A percentile compares a stretch with the other conserved stretches of the same genome.
Evolutionary conservation across 1,284 basidiomycete genomes (phyloP).

Genomic region (Chondrostereum purpureum): DNA sequence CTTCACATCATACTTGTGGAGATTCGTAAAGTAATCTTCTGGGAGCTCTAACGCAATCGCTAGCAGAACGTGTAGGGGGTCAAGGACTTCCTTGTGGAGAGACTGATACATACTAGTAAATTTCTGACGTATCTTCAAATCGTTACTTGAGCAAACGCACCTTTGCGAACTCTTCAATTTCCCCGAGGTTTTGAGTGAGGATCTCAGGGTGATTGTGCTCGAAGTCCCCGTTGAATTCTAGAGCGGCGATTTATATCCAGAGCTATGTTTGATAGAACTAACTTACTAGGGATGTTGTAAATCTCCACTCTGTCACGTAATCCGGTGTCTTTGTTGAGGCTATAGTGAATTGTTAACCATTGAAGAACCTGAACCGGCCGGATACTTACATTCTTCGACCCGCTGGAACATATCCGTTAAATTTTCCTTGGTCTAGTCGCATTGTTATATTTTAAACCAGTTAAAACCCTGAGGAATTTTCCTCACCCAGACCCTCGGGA

Average conservation of each 20-base stretch:
- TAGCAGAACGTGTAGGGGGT: slow-evolving; percentile 37
- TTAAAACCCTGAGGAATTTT: slow-evolving; percentile 13
- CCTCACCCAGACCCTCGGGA: slow-evolving; percentile 32
- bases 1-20: slow-evolving; percentile 40
- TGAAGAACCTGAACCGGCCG: neutral
- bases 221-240: slow-evolving; percentile 37
- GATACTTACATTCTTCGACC: slow-evolving; percentile 31
- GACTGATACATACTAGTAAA: slow-evolving; percentile 2
- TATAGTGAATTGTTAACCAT: slow-evolving; percentile 9
- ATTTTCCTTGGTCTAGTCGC: slow-evolving; percentile 36
- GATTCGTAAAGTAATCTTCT: slow-evolving; percentile 42
- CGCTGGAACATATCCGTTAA: slow-evolving; percentile 46
- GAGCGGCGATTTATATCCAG: neutral
- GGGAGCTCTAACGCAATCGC: slow-evolving; percentile 48
- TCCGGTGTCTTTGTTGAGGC: slow-evolving; percentile 28
- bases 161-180: slow-evolving; percentile 40
- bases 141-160: slow-evolving; percentile 25
- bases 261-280: neutral
- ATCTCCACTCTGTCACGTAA: slow-evolving; percentile 39
- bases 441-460: neutral
- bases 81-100: slow-evolving; percentile 31
- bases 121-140: slow-evolving; percentile 33
- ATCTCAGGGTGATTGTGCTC: slow-evolving; percentile 31
- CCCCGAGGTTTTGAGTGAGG: slow-evolving; percentile 33
- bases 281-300: slow-evolving; percentile 41